A percentile compares a stretch with the other conserved stretches of the same genome.
Conservation (phyloP, 2,329 filamentous ascomycete species). For the Diaporthe batatas region DNA sequence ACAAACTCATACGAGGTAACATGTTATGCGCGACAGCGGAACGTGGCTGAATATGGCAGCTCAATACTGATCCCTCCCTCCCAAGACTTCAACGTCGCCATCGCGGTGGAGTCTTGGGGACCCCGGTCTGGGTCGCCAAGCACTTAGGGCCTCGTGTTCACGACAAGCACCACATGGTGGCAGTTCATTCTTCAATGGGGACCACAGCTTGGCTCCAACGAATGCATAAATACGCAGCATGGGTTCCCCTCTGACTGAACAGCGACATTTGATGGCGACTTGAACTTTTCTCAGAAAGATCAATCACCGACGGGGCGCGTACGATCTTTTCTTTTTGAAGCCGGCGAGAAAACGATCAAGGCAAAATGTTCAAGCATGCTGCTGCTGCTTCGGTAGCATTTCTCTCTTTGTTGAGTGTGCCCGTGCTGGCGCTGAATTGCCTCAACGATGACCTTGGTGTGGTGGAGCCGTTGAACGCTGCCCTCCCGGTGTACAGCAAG, state of each 20-base stretch:
- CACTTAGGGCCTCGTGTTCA: slow-evolving; percentile 27
- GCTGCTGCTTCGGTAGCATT: slow-evolving; percentile 7
- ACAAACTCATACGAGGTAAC: slow-evolving; percentile 4
- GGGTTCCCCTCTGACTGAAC: background rate
- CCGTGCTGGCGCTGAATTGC: slow-evolving; percentile 5
- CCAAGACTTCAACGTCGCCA: slow-evolving; percentile 20
- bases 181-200: background rate
- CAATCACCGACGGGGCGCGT: background rate
- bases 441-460: slow-evolving; percentile 21
- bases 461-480: background rate
- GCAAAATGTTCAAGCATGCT: background rate
- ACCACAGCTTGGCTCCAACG: background rate
- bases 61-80: background rate
- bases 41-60: slow-evolving; percentile 19
- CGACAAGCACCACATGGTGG: background rate
- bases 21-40: slow-evolving; percentile 16
- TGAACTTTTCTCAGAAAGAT: background rate
- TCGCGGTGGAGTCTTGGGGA: slow-evolving; percentile 5
- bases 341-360: background rate
- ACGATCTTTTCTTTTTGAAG: background rate
- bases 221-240: background rate
- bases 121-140: slow-evolving; percentile 21
- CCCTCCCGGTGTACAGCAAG: background rate
- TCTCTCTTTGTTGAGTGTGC: background rate
- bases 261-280: too few relatives aligned